These are phyloP conservation scores for Paramecium sonneborni DNA, from an alignment of 73 alveolate genomes.

Conservation along the genomic window DNA sequence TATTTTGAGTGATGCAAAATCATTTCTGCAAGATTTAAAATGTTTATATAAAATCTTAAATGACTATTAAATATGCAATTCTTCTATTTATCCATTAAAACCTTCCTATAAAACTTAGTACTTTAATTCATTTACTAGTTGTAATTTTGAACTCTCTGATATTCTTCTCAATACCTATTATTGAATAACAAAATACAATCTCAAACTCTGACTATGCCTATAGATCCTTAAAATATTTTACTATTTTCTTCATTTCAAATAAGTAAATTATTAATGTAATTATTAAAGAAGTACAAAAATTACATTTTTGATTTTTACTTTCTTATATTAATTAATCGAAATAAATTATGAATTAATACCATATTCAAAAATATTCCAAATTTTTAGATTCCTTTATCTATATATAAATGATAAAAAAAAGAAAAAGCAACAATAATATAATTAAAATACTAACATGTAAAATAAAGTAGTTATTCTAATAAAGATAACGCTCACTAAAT, in stretches of 20 bases:
- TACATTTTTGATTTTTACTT: neutral
- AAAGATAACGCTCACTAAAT: too few species aligned
- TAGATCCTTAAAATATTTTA: neutral
- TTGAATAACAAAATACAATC: neutral
- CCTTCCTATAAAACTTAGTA: neutral
- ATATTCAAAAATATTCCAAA: too few species aligned
- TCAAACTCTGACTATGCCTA: neutral
- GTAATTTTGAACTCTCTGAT: neutral
- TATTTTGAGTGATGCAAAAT: neutral
- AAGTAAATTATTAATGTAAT: neutral
- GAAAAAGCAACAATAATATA: too few species aligned
- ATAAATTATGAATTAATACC: neutral
- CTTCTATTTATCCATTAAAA: neutral
- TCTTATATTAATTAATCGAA: neutral
- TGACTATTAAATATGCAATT: neutral
- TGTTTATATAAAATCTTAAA: neutral
- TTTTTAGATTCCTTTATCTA: too few species aligned
- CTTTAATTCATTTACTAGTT: neutral
- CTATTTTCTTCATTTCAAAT: neutral
- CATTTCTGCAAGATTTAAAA: neutral
- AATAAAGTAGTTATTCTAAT: too few species aligned
- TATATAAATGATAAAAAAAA: too few species aligned
- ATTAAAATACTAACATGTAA: too few species aligned
- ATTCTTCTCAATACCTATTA: conserved; percentile 17
- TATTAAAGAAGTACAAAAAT: neutral